Percentiles rank a stretch among this genome's conserved stretches.
Conservation (phyloP, 106 monocot genomes). For the Dendrobium officinale region DNA sequence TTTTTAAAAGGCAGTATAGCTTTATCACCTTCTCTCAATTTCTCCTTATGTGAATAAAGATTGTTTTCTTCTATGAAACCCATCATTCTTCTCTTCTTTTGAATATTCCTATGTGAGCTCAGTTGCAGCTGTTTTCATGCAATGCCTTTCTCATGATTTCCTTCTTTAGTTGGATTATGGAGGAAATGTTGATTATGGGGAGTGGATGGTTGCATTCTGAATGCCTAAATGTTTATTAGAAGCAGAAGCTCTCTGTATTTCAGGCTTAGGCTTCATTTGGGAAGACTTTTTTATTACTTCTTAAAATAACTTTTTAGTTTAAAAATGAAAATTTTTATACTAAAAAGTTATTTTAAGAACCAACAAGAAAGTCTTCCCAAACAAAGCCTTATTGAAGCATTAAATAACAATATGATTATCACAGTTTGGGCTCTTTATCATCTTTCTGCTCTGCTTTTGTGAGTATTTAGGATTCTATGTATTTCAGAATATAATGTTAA, state of each 20-base stretch:
- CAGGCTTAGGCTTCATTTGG: not conserved
- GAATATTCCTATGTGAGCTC: not conserved
- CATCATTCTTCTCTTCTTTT: not conserved
- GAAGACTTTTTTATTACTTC: too few relatives aligned
- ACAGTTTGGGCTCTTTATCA: not conserved
- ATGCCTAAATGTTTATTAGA: not conserved
- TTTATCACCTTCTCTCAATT: not conserved
- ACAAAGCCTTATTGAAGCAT: not conserved
- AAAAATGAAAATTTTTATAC: too few relatives aligned
- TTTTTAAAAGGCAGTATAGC: not conserved
- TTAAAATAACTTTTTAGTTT: too few relatives aligned
- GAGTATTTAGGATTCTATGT: too few relatives aligned
- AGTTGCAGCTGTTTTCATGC: not conserved
- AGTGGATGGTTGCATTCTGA: not conserved
- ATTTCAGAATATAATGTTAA: too few relatives aligned
- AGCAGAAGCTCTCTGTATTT: not conserved
- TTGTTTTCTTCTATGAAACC: not conserved
- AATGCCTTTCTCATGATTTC: not conserved
- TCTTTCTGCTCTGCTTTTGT: too few relatives aligned
- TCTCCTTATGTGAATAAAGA: slow-evolving; percentile 10
- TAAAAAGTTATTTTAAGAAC: too few relatives aligned
- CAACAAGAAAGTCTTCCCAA: too few relatives aligned
- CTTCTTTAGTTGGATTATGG: not conserved
- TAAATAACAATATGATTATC: not conserved
- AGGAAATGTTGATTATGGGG: slow-evolving; percentile 1